Evolutionary conservation across 768 basidiomycete genomes (phyloP).

Genomic region (Mycena alexandri): DNA sequence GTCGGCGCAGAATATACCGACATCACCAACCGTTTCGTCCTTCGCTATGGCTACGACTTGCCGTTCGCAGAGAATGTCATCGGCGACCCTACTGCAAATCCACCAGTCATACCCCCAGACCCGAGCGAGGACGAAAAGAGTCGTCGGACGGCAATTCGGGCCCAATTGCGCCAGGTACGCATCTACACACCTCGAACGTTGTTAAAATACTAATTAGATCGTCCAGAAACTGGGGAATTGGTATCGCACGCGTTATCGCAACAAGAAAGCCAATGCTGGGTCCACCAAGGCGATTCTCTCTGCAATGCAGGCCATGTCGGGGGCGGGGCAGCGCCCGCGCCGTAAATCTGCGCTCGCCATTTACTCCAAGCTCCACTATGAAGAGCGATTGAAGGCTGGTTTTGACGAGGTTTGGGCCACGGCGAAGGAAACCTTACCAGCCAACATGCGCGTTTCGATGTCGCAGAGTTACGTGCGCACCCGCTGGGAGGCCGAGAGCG

Average conservation of each 20-base stretch:
- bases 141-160: neutral
- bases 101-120: neutral
- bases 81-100: neutral
- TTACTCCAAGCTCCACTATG: constrained; percentile 24
- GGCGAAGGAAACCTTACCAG: neutral
- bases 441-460: neutral
- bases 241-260: constrained; percentile 18
- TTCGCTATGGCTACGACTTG: constrained; percentile 1
- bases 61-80: neutral
- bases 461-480: constrained; percentile 10
- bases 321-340: constrained; percentile 4
- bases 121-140: neutral
- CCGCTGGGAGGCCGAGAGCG: constrained; percentile 14
- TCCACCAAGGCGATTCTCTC: constrained; percentile 4
- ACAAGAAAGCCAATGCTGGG: constrained; percentile 5
- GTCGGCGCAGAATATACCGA: neutral
- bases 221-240: constrained; percentile 23
- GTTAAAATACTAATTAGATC: too few relatives aligned
- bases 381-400: constrained; percentile 4
- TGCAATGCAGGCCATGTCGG: constrained; percentile 6
- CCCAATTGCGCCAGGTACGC: neutral
- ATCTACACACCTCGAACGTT: too few relatives aligned
- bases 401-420: constrained; percentile 25
- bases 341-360: neutral
- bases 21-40: neutral